Evolutionary conservation across 805 yeast species (phyloP).

Genomic region (Vanderwaltozyma yarrowii): DNA sequence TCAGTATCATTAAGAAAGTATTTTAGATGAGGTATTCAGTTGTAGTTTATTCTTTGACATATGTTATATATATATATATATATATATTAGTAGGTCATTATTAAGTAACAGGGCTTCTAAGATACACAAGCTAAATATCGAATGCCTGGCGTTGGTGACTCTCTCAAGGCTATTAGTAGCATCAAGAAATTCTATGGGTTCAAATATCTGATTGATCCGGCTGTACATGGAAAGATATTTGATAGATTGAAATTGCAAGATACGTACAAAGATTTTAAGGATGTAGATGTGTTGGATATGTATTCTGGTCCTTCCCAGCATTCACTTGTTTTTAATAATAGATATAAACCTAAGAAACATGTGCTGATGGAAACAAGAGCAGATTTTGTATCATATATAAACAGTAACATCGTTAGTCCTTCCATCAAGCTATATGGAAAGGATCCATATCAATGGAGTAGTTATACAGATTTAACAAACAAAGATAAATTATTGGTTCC

Average conservation of each 20-base stretch:
- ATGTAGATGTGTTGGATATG: constrained; percentile 45
- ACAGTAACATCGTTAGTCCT: constrained; percentile 2
- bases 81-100: no score
- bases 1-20: no score
- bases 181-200: constrained; percentile 17
- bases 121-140: no score
- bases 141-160: no score
- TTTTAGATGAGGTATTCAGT: no score
- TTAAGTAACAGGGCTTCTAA: no score
- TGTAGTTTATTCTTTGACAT: no score
- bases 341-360: constrained; percentile 53
- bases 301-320: constrained; percentile 52
- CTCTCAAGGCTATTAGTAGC: constrained; percentile 6
- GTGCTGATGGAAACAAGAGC: constrained; percentile 46
- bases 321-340: constrained; percentile 51
- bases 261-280: constrained; percentile 26
- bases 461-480: constrained; percentile 42
- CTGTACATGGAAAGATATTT: constrained; percentile 29
- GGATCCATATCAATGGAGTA: constrained; percentile 63
- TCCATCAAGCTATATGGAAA: constrained; percentile 28
- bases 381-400: constrained; percentile 7
- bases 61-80: no score
- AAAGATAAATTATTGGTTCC: constrained; percentile 37
- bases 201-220: constrained; percentile 16
- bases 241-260: constrained; percentile 37